Conservation (phyloP, 345 rosid species). For the Salix exigua region DNA sequence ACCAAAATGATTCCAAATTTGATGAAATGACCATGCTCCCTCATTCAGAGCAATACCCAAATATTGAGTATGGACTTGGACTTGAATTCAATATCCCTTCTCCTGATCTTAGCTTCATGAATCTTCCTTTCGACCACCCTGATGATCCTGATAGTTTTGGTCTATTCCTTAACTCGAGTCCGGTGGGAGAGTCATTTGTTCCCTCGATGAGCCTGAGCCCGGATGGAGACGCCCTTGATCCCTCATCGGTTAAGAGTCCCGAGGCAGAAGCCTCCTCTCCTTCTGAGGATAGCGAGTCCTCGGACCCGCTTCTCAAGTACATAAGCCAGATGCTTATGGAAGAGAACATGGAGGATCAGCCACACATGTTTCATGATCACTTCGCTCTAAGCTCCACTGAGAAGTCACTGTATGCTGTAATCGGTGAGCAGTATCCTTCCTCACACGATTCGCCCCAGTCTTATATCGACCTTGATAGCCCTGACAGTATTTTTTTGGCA, state of each 20-base stretch:
- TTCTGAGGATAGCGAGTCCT: slow-evolving; percentile 22
- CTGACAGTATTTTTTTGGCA: slow-evolving; percentile 12
- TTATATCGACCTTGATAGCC: slow-evolving; percentile 18
- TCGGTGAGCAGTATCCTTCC: slow-evolving; percentile 17
- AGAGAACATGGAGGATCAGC: slow-evolving; percentile 28
- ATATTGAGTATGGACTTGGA: slow-evolving; percentile 2
- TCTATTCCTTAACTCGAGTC: slow-evolving; percentile 5
- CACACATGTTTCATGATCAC: slow-evolving; percentile 24
- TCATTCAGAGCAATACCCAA: slow-evolving; percentile 1
- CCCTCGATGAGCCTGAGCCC: not conserved
- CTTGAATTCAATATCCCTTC: slow-evolving; percentile 7
- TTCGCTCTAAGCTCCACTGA: slow-evolving; percentile 21
- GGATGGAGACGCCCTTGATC: slow-evolving; percentile 1
- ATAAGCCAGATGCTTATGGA: slow-evolving; percentile 32
- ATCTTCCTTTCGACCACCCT: slow-evolving; percentile 15
- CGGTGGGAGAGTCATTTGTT: slow-evolving; percentile 8
- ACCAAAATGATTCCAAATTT: not conserved
- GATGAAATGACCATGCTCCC: slow-evolving; percentile 5
- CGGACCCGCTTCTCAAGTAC: slow-evolving; percentile 26
- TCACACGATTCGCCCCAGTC: not conserved
- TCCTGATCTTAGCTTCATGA: slow-evolving; percentile 9
- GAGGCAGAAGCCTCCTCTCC: slow-evolving; percentile 35
- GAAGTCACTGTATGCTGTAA: slow-evolving; percentile 22
- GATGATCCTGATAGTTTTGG: not conserved
- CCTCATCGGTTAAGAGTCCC: slow-evolving; percentile 13